Base-by-base conservation (phyloP, 192 early-diverging fungal genomes). In the Coemansia interrupta region DNA sequence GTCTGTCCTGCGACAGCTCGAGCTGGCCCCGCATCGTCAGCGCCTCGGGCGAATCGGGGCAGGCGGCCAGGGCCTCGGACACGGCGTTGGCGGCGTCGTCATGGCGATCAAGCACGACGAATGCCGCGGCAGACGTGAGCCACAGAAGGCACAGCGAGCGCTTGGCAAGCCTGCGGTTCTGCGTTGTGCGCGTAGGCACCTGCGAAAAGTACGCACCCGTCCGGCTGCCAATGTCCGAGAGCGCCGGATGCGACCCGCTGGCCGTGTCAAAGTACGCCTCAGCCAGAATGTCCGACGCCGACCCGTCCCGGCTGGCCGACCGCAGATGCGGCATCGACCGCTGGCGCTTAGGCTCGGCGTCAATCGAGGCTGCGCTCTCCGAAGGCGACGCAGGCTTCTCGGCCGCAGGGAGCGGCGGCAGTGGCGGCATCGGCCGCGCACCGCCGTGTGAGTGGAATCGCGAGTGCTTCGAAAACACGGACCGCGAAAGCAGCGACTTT, bases 281-380 rank as follows among this genome's bases (percentile, higher is more conserved):
- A 5, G 69, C 48, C 24, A 68, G 52, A 3, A 60, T 38, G 5
- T 70, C 74, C 0, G 58, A 58, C 40, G 69, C 45, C 26, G 69
- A 54, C 51, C 63, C 64, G 32, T 58, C 58, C 17, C 55, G 26
- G 54, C 62, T 68, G 40, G 61, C 24, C 19, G 36, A 40, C 15
- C 69, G 66, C 49, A 78, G 53, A 26, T 78, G 75, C 17, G 75
- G 75, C 75, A 78, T 78, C 36, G 75, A 78, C 18, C 69, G 65
- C 54, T 72, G 75, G 15, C 75, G 75, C 59, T 65, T 64, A 30
- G 66, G 65, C 58, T 42, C 22, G 39, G 20, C 23, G 14, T 18
- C 22, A 36, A 1, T 11, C 32, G 32, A 36, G 22, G 22, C 38
- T 4, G 36, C 19, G 29, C 17, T 12, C 9, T 54, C 32, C 3